Base-by-base conservation (phyloP, 371 early-diverging fungal species). In the Quaeritorhiza haematococci region DNA sequence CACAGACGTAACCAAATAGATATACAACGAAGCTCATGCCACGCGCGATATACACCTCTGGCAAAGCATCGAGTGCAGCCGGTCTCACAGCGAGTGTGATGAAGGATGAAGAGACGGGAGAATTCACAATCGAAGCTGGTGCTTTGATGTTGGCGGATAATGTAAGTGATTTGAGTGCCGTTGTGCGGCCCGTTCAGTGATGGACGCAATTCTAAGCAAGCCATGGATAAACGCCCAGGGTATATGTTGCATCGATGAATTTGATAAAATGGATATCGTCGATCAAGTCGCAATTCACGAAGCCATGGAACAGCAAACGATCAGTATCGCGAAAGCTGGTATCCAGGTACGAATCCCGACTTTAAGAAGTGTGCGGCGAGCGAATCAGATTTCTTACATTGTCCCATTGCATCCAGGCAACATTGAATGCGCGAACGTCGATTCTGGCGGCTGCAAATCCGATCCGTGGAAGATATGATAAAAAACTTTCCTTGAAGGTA, bases 271-370 rank as follows among this genome's bases (percentile, higher is more conserved):
- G 99, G 96, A 98, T 61, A 69, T 92, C 30, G 79, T 79, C 59
- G 99, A 99, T 78, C 98, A 97, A 74, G 98, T 98, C n/a, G 94
- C 98, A 44, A 99, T 99, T 74, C 99, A 99, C 84, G 99, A 99
- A 81, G 99, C 98, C 17, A 99, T 99, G 99, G 99, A 99, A 74
- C 99, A 99, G 75, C 99, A 99, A 76, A 98, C 98, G 1, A 98
- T 99, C 54, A 90, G 93, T n/a, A 98, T 99, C 61, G 90, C 98
- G 41, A 99, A 99, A 68, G 99, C 99, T 32, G 99, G 99, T 56
- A 96, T 99, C 63, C 94, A 97, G 67, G 72, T 68, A 61, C 35
- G 17, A 8, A 10, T 27, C 24, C 6, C 3, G 61, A n/a, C 29
- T 13, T 24, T 58, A 27, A 41, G 64, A 66, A 35, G 65, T n/a